Base-by-base conservation (phyloP, 306 rosid species). In the Mimosa pudica region DNA sequence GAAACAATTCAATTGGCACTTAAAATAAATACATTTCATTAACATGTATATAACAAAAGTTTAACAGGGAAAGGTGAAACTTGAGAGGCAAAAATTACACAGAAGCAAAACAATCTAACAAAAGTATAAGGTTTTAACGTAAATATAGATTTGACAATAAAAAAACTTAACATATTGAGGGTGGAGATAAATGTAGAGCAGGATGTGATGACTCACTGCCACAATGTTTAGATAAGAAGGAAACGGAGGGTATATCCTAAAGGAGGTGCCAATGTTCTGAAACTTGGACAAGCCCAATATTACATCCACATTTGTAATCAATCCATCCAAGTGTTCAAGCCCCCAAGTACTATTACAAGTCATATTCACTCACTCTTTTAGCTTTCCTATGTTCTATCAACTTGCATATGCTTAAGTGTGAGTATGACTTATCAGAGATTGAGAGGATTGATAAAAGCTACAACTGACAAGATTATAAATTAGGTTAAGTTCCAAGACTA, bases 1-100 rank as follows among this genome's bases (percentile, higher is more conserved):
- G 14, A 71, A 69, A 82, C 62, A 17, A 49, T 20, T 7, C 73
- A 76, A 76, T 73, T 33, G 47, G 38, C 46, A 70, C 77, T 49
- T 62, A 11, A 61, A 76, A 70, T 18, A 61, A 16, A 62, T 12
- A 38, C 47, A 49, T 45, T 14, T 57, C 64, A n/a, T 55, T 45
- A 36, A 8, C 70, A 3, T 74, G 32, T 11, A 24, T 24, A 33
- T 66, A 32, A 18, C 20, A 71, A 47, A 41, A 71, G n/a, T 49
- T 61, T 7, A 48, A 47, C 16, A 52, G 35, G 24, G 46, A 68
- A 13, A 71, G 58, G 16, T 10, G 24, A 57, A 69, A 20, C 14
- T 38, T 20, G 38, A 76, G 48, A 62, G 46, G 49, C 2, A 13
- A 68, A 36, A 67, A 7, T 20, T 67, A 54, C 2, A 32, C 8